A percentile compares a stretch with the other conserved stretches of the same genome.
Conservation (phyloP, 768 basidiomycete genomes). For the Calvatia gigantea region DNA sequence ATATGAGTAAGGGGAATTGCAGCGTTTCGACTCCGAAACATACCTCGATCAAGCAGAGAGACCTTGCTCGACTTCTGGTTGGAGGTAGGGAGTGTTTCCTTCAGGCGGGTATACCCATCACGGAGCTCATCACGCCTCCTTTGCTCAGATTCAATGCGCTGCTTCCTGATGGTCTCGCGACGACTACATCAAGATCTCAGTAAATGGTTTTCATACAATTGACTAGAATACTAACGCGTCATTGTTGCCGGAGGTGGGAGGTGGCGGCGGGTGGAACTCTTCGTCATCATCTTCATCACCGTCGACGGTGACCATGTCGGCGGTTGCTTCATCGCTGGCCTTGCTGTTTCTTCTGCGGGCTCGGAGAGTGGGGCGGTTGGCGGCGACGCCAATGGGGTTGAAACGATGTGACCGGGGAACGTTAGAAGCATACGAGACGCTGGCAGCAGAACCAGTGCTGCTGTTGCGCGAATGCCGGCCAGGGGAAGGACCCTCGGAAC, state of each 20-base stretch:
- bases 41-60: slow-evolving; percentile 81
- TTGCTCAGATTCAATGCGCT: slow-evolving; percentile 94
- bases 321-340: slow-evolving; percentile 56
- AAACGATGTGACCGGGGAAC: slow-evolving; percentile 76
- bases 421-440: slow-evolving; percentile 51
- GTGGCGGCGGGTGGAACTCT: slow-evolving; percentile 59
- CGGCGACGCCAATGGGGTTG: slow-evolving; percentile 65
- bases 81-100: slow-evolving; percentile 83
- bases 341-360: slow-evolving; percentile 42
- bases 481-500: slow-evolving; percentile 67
- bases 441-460: slow-evolving; percentile 48
- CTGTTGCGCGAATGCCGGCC: slow-evolving; percentile 70
- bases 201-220: neutral
- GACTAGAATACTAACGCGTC: slow-evolving; percentile 35
- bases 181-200: slow-evolving; percentile 37
- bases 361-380: slow-evolving; percentile 52
- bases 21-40: slow-evolving; percentile 22
- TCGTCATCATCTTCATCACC: slow-evolving; percentile 62
- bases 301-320: neutral
- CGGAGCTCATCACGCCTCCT: slow-evolving; percentile 89
- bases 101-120: slow-evolving; percentile 87
- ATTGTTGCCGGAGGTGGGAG: slow-evolving; percentile 45
- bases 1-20: slow-evolving; percentile 11
- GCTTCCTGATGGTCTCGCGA: slow-evolving; percentile 86
- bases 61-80: slow-evolving; percentile 96